phyloP scores from a whole-genome alignment of 2,329 filamentous ascomycete genomes.

The Dactylellina drechsleri region DNA sequence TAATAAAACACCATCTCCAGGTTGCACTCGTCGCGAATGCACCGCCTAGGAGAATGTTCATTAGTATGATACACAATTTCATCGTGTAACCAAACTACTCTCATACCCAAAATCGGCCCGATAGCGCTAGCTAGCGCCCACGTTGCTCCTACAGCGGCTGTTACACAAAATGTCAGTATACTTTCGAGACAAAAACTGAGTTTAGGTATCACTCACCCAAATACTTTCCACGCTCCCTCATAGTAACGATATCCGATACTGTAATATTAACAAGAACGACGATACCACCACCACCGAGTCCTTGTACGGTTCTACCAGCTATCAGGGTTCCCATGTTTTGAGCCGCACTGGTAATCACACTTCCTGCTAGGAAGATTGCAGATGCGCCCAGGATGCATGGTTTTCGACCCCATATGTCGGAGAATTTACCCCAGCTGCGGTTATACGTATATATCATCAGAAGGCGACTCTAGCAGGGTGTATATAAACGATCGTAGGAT shows the following conservation, averaged over 20 bases:
- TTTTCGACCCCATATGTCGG: constrained; percentile 75
- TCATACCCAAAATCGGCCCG: constrained; percentile 69
- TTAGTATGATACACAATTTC: neutral
- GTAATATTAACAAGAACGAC: constrained; percentile 71
- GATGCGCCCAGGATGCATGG: constrained; percentile 71
- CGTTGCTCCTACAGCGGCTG: constrained; percentile 71
- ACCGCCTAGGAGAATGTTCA: constrained; percentile 65
- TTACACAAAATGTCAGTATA: constrained; percentile 16
- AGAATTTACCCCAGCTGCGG: constrained; percentile 50
- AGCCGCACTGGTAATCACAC: constrained; percentile 67
- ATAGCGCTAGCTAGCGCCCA: constrained; percentile 74
- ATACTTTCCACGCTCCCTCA: constrained; percentile 57
- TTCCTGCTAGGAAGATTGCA: constrained; percentile 71
- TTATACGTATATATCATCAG: neutral
- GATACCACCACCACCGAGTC: constrained; percentile 69
- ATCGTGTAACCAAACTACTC: neutral
- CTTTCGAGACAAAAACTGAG: neutral
- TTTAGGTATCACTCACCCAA: constrained; percentile 57
- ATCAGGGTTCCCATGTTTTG: constrained; percentile 68
- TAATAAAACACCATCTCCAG: constrained; percentile 77
- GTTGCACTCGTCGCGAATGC: constrained; percentile 71
- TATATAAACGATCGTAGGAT: neutral
- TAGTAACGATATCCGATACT: constrained; percentile 65
- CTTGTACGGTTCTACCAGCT: constrained; percentile 69
- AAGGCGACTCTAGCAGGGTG: neutral